These are phyloP conservation scores for Chrysosphaeria jannelii DNA, from an alignment of 2,329 filamentous ascomycete species.

Conservation along the genomic window DNA sequence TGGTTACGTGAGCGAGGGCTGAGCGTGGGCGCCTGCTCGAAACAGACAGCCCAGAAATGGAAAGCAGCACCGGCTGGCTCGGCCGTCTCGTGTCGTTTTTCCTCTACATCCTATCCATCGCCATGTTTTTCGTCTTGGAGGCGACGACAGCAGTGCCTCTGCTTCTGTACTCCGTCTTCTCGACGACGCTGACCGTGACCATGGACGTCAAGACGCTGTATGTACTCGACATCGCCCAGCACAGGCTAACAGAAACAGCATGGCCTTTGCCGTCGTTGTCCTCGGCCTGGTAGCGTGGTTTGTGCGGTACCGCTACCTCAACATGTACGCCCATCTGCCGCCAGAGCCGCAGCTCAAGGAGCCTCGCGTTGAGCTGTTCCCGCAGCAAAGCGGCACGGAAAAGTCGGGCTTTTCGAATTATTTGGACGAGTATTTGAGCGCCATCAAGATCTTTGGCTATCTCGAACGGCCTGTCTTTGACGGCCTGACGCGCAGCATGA, in stretches of 20 bases:
- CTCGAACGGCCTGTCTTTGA: constrained; percentile 91
- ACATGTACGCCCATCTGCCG: constrained; percentile 83
- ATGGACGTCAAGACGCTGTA: constrained; percentile 96
- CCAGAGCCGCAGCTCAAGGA: constrained; percentile 90
- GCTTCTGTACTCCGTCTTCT: constrained; percentile 68
- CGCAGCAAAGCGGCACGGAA: constrained; percentile 67
- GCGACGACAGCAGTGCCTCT: constrained; percentile 69
- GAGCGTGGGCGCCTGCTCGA: too few species aligned
- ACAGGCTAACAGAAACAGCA: constrained; percentile 12
- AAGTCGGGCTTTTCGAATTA: constrained; percentile 91
- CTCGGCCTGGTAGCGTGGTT: constrained; percentile 81
- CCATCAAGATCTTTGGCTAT: constrained; percentile 97
- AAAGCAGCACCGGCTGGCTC: too few species aligned
- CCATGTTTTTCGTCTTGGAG: constrained; percentile 53
- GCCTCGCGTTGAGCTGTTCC: constrained; percentile 81
- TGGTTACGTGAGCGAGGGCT: too few species aligned
- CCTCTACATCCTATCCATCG: constrained; percentile 20
- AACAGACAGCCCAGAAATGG: too few species aligned
- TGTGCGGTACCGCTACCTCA: constrained; percentile 79
- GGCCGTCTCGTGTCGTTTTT: too few species aligned
- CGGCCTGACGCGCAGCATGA: constrained; percentile 91
- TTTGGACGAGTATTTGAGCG: constrained; percentile 86
- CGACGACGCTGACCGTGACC: constrained; percentile 80
- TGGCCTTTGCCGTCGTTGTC: constrained; percentile 46
- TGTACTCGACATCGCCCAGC: constrained; percentile 7